Base-by-base conservation (phyloP, 768 basidiomycete species). In the Rhizopogon sp. region DNA sequence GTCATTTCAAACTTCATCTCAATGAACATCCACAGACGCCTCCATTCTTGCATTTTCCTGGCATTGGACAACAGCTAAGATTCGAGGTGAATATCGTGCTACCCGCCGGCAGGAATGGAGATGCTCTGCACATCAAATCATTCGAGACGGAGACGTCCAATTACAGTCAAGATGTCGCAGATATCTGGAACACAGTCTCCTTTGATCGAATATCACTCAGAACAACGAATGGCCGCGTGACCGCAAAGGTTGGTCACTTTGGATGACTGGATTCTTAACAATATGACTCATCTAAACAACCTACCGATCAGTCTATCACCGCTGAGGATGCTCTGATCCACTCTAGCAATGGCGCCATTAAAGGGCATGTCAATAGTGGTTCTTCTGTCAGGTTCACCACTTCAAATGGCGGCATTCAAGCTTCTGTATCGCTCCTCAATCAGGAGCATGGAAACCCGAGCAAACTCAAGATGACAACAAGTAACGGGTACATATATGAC, bases 341-440 rank as follows among this genome's bases (percentile, higher is more conserved):
- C n/a, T 78, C 78, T 1, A 59, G 70, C 6, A 83, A 81, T 47
- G 74, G 73, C n/a, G 61, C 58, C 7, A 80, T 86, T 35, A 59
- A 56, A 3, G 83, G 84, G 3, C 57, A 54, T 16, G 80, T 74
- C 64, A 71, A 71, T 28, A 66, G 69, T 3, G 61, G 67, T 13
- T 65, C 70, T 1, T 65, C 66, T 3, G 66, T 85, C 28, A 45
- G 39, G 9, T 56, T 79, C 25, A 28, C 41, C 16, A 73, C 72
- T n/a, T 58, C 70, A 20, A 81, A 83, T 57, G 70, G 66, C 0
- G 62, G 45, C 4, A 76, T 85, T 57, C 47, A 62, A 3, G 70
- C 71, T 0, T 62, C 66, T 33, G 76, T 81, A 31, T 67, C 64
- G 29, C 52, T 83, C 43, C 42, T 62, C 13, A 73, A 72, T 50